Base-by-base conservation (phyloP, 768 basidiomycete species). In the Roridomyces roridus region DNA sequence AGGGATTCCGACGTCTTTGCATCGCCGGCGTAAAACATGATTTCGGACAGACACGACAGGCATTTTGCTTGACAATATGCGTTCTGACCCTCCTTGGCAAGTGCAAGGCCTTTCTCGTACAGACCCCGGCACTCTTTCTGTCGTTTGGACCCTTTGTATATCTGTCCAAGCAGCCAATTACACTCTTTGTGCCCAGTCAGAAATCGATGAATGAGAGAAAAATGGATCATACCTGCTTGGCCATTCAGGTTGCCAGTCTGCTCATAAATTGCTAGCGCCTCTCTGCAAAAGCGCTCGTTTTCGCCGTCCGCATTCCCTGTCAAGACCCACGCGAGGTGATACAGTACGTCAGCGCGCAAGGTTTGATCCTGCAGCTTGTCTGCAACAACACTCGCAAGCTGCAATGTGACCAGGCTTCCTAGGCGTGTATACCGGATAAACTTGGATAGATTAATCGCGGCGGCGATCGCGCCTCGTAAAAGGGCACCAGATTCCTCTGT, bases 401-500 rank as follows among this genome's bases (percentile, higher is more conserved):
- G 42, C 14, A 64, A 29, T 3, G 55, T 64, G 26, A 61, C 63
- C 12, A 48, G 44, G 44, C 51, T 62, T n/a, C 64, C 64, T 5
- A 65, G 37, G 40, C 50, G 31, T 8, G 64, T 65, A 29, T 65
- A 65, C 11, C 60, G 52, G 25, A 48, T 42, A n/a, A 65, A 59
- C 43, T 57, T 62, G 23, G 60, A 59, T n/a, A 65, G 52, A 39
- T 62, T 58, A 17, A 65, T 62, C 14, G 64, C 60, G 5, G 60
- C 60, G 5, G 35, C 34, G 24, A 62, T 58, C 4, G 57, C 64
- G 11, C 57, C 54, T 8, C 54, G 64, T 37, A 65, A 31, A 36
- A 59, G 45, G 15, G 52, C 29, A 31, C 37, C 23, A 18, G 44
- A 39, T 18, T 50, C 42, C 29, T 37, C 47, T 17, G 59, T 42